A percentile compares a stretch with the other conserved stretches of the same genome.
Evolutionary conservation across 495 filamentous ascomycete genomes (phyloP).

Genomic region (Annulohypoxylon nitens): DNA sequence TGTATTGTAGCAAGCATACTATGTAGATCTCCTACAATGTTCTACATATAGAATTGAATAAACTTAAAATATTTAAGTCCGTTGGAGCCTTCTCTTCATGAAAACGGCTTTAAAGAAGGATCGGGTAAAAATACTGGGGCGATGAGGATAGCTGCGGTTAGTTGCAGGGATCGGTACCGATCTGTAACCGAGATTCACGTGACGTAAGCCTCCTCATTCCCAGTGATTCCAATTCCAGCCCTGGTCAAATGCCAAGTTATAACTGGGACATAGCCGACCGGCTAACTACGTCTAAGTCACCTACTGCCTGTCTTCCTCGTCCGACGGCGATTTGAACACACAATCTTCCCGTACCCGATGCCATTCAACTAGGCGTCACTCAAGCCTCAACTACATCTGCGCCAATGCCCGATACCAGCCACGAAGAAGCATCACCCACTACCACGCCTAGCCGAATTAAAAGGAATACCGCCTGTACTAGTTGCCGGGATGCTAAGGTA

Average conservation of each 20-base stretch:
- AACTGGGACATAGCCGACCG: constrained; percentile 33
- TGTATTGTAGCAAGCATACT: too few species aligned
- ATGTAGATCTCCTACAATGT: too few species aligned
- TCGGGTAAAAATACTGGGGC: background rate
- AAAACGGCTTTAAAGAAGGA: too few species aligned
- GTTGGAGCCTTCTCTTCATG: too few species aligned
- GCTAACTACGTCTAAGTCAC: constrained; percentile 28
- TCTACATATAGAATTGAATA: too few species aligned
- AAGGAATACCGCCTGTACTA: constrained; percentile 59
- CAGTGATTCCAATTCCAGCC: background rate
- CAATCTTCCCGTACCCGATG: constrained; percentile 27
- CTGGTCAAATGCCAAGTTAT: background rate
- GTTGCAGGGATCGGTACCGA: constrained; percentile 41
- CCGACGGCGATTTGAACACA: constrained; percentile 4
- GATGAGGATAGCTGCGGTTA: background rate
- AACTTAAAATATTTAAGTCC: too few species aligned
- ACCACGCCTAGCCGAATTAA: constrained; percentile 50
- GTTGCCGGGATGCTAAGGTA: constrained; percentile 61
- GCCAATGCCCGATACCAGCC: constrained; percentile 47
- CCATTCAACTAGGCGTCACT: constrained; percentile 9
- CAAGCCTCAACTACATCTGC: constrained; percentile 11
- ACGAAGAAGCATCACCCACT: constrained; percentile 44
- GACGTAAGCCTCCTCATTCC: constrained; percentile 34
- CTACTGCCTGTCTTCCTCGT: constrained; percentile 1
- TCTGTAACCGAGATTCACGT: constrained; percentile 32